Conservation (phyloP, 1,284 basidiomycete genomes). For the Apiotrichum brassicae region DNA sequence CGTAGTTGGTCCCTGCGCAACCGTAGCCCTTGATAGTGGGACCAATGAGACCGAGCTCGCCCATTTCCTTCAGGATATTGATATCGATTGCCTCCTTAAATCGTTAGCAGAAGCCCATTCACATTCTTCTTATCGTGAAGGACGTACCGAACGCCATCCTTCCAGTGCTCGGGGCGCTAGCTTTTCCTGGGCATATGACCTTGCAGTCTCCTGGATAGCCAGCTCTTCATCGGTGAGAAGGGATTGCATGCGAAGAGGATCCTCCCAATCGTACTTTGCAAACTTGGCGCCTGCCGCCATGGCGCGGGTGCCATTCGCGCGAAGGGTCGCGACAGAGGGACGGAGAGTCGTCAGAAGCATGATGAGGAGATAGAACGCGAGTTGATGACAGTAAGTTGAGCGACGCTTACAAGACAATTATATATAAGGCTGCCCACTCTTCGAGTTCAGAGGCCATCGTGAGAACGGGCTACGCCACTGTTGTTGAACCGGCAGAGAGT, state of each 20-base stretch:
- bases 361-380: too few relatives aligned
- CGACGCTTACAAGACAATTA: too few relatives aligned
- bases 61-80: constrained; percentile 79
- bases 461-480: too few relatives aligned
- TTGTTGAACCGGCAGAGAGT: too few relatives aligned
- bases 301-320: constrained; percentile 8
- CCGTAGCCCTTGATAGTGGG: constrained; percentile 90
- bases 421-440: too few relatives aligned
- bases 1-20: constrained; percentile 86
- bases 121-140: too few relatives aligned
- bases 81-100: constrained; percentile 68
- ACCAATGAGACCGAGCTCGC: constrained; percentile 81
- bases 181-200: constrained; percentile 76
- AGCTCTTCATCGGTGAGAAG: constrained; percentile 84
- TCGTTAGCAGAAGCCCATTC: too few relatives aligned
- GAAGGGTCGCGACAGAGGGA: constrained; percentile 3
- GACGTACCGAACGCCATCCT: constrained; percentile 78
- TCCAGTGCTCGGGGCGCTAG: constrained; percentile 77
- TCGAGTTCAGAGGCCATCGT: too few relatives aligned
- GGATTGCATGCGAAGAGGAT: constrained; percentile 67
- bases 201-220: constrained; percentile 83
- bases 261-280: constrained; percentile 66
- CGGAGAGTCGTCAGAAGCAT: constrained; percentile 10
- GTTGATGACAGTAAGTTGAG: too few relatives aligned
- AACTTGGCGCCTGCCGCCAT: constrained; percentile 37